A percentile compares a stretch with the other conserved stretches of the same genome.
Evolutionary conservation across 495 filamentous ascomycete genomes (phyloP).

Genomic region (Xylaria castorea): DNA sequence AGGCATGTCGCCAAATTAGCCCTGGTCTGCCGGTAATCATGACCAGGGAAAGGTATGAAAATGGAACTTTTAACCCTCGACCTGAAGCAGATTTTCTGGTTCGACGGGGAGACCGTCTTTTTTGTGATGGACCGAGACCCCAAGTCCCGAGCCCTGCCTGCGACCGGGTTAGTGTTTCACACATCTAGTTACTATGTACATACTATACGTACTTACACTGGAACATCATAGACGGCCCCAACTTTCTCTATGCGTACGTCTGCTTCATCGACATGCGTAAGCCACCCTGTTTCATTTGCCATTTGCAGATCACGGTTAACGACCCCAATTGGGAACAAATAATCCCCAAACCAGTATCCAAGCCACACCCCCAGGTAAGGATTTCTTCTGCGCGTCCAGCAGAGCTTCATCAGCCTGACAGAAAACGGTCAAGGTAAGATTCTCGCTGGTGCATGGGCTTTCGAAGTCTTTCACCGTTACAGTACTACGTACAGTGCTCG

Average conservation of each 20-base stretch:
- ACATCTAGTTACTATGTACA: no score
- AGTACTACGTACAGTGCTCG: not conserved
- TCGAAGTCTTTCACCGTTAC: not conserved
- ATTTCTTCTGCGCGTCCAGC: not conserved
- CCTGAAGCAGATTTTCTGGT: not conserved
- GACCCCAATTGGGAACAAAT: not conserved
- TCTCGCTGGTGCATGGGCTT: not conserved
- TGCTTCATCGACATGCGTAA: slow-evolving; percentile 5
- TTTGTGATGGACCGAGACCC: slow-evolving; percentile 3
- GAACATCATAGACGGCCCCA: no score
- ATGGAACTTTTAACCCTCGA: no score
- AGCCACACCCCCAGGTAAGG: no score
- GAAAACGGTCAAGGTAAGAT: not conserved
- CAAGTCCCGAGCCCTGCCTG: not conserved
- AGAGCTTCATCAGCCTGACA: not conserved
- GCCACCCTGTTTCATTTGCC: slow-evolving; percentile 14
- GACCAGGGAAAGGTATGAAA: not conserved
- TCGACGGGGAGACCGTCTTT: slow-evolving; percentile 10
- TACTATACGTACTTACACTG: not conserved
- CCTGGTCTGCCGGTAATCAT: not conserved
- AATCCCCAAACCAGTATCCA: not conserved
- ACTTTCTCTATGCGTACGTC: not conserved
- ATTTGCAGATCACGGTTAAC: slow-evolving; percentile 5
- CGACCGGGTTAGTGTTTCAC: not conserved
- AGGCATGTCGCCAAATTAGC: not conserved